Evolutionary conservation across 495 filamentous ascomycete species (phyloP), one percentile per base, ranked within the genome.

Genomic region (Peziza echinospora): DNA sequence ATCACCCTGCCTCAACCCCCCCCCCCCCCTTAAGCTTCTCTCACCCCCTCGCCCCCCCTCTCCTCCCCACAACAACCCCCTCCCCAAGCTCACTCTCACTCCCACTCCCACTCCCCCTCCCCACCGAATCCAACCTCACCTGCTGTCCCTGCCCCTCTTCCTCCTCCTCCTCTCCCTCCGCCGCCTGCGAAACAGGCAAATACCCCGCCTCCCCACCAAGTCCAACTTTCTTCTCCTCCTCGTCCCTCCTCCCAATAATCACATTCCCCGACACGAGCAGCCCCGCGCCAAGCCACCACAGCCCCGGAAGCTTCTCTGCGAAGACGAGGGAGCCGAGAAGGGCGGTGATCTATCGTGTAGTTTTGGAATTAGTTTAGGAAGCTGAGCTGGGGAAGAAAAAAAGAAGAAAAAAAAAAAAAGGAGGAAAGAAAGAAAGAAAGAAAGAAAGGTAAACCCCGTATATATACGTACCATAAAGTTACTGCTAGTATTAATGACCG

Each of bases 221-320:
- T 45, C 10, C 41, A 21, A 49, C 51, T 21, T 51, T 49, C 48
- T 50, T 43, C 1, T 52, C 25, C 9, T 43, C 30, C 60, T 78
- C 80, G 43, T 87, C 82, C 51, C 83, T 72, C 55, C 80, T 69
- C 7, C 87, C 84, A 56, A 94, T 84, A 41, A 94, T 75, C 13
- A 94, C 83, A 65, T 85, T 93, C 10, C 87, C 87, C 2, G 72
- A 84, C 0, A 92, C 82, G 47, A 94, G 72, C 64, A 92, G 63
- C 45, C 68, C 71, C 0, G 87, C 87, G 7, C 87, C 87, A 5
- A 82, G 55, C 79, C 82, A 94, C 87, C 87, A 96, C 41, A 89
- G 63, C 26, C 76, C 76, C 7, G 77, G 75, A 40, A 91, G 65
- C 5, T 62, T 56, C 64, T 91, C 83, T 17, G 66, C 56, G 60